These are phyloP conservation scores for Lasiosphaeria miniovina DNA, from an alignment of 495 filamentous ascomycete species.

Conservation along the genomic window DNA sequence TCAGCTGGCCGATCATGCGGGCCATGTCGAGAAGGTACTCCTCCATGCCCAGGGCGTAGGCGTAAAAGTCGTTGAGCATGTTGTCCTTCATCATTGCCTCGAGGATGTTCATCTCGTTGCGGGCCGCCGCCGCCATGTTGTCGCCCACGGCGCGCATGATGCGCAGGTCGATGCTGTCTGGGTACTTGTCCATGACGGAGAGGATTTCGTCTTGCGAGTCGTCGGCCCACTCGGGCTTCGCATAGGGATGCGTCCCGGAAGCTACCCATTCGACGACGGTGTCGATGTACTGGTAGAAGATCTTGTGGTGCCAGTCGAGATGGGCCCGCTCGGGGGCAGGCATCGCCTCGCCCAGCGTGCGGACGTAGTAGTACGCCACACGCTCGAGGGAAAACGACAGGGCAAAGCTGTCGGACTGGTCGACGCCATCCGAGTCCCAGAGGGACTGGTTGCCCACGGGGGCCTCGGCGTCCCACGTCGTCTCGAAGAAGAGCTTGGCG, in stretches of 20 bases:
- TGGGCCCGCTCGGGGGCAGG: slow-evolving; percentile 6
- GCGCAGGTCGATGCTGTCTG: slow-evolving; percentile 12
- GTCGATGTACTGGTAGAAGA: slow-evolving; percentile 14
- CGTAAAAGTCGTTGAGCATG: slow-evolving; percentile 40
- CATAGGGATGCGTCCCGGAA: slow-evolving; percentile 8
- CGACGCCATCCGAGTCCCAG: background rate
- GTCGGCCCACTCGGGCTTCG: slow-evolving; percentile 10
- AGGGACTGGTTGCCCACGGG: background rate
- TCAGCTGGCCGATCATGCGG: slow-evolving; percentile 33
- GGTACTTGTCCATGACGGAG: slow-evolving; percentile 1
- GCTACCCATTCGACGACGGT: slow-evolving; percentile 4
- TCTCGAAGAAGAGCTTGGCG: slow-evolving; percentile 13
- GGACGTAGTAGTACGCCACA: slow-evolving; percentile 15
- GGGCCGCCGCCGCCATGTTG: slow-evolving; percentile 25
- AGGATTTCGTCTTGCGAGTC: slow-evolving; percentile 11
- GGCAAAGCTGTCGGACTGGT: slow-evolving; percentile 1
- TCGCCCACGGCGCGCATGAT: slow-evolving; percentile 31
- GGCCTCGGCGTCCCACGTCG: slow-evolving; percentile 4
- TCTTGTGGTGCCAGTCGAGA: slow-evolving; percentile 9
- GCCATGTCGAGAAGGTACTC: slow-evolving; percentile 20
- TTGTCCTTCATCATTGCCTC: slow-evolving; percentile 41
- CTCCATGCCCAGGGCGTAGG: slow-evolving; percentile 25
- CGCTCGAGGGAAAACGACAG: slow-evolving; percentile 12
- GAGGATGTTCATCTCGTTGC: slow-evolving; percentile 33
- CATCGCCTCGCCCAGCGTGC: slow-evolving; percentile 2